Conservation (phyloP, 2,329 filamentous ascomycete species). For the Dothidotthia symphoricarpi region DNA sequence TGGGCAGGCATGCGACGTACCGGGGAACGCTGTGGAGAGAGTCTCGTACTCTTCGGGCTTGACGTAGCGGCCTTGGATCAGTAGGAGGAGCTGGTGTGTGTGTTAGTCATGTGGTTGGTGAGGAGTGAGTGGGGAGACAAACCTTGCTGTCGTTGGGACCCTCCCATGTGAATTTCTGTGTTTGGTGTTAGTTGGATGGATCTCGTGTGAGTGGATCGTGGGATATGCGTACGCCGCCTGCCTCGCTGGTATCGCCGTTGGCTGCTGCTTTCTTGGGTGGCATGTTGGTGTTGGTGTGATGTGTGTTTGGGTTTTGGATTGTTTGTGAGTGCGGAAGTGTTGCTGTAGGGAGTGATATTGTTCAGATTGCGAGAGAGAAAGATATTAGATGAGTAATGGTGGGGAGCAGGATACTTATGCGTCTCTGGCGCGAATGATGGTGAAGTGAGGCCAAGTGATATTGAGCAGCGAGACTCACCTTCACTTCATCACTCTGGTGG, state of each 20-base stretch:
- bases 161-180: constrained; percentile 14
- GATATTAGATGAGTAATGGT: no score
- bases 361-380: no score
- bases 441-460: no score
- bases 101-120: constrained; percentile 21
- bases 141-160: constrained; percentile 15
- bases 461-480: no score
- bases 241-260: neutral
- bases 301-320: neutral
- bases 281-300: constrained; percentile 25
- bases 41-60: constrained; percentile 14
- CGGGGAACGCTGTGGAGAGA: constrained; percentile 14
- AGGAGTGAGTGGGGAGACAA: neutral
- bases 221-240: neutral
- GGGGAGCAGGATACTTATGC: no score
- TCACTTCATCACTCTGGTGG: no score
- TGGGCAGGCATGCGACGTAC: constrained; percentile 1
- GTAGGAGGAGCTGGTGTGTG: constrained; percentile 19
- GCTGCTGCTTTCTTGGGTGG: constrained; percentile 8
- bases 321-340: neutral
- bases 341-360: neutral
- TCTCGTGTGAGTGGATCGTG: neutral
- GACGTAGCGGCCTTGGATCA: constrained; percentile 17
- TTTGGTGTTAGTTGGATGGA: neutral
- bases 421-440: no score